phyloP scores from a whole-genome alignment of 805 yeast genomes.

The Saccharomycopsis sp. region DNA sequence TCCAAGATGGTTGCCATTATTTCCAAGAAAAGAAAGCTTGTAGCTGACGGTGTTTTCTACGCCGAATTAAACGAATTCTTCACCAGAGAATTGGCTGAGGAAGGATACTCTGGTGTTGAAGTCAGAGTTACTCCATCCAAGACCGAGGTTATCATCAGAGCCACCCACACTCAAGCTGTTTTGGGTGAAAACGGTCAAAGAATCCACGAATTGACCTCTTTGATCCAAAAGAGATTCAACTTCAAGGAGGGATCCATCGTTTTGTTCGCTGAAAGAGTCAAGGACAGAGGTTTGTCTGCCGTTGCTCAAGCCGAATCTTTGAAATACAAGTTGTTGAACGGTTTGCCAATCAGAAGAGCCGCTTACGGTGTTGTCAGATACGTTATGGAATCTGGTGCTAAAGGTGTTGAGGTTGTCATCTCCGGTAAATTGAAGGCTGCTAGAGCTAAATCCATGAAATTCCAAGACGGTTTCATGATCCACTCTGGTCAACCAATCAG shows the following conservation, averaged over 20 bases:
- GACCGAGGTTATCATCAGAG: conserved; percentile 98
- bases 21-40: conserved; percentile 98
- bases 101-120: conserved; percentile 99
- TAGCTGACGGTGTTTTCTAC: conserved; percentile 99
- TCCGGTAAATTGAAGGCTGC: conserved; percentile 99
- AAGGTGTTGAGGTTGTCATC: conserved; percentile 99
- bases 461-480: conserved; percentile 99
- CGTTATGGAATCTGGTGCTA: conserved; percentile 99
- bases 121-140: conserved; percentile 97
- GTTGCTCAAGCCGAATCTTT: conserved; percentile 99
- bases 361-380: conserved; percentile 99
- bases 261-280: conserved; percentile 97
- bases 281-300: conserved; percentile 99
- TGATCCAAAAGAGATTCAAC: conserved; percentile 98
- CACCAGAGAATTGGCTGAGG: conserved; percentile 99
- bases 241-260: conserved; percentile 88
- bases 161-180: conserved; percentile 97
- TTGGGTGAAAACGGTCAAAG: conserved; percentile 99
- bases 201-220: conserved; percentile 96
- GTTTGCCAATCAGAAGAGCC: conserved; percentile 99
- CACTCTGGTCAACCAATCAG: conserved; percentile 99
- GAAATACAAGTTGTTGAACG: conserved; percentile 95
- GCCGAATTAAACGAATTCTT: conserved; percentile 99
- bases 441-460: conserved; percentile 99
- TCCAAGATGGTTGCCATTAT: conserved; percentile 43